Conservation (phyloP, 192 early-diverging fungal genomes). For the Linnemannia schmuckeri region DNA sequence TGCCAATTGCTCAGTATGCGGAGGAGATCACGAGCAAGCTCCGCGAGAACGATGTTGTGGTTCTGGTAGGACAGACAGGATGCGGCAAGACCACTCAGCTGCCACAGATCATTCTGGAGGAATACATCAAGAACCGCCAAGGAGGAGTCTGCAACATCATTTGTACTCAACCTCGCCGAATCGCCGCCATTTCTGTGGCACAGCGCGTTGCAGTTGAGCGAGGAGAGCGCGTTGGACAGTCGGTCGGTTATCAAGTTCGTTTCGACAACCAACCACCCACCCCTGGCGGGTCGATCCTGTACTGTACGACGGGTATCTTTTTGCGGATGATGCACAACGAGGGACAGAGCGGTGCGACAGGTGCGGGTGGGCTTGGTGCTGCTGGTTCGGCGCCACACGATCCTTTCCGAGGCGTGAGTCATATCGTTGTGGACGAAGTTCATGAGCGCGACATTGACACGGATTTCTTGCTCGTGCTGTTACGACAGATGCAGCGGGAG, state of each 20-base stretch:
- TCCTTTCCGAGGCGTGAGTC: slow-evolving; percentile 67
- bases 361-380: neutral
- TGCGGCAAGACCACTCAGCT: slow-evolving; percentile 76
- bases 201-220: slow-evolving; percentile 65
- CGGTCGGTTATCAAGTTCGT: slow-evolving; percentile 61
- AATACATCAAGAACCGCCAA: slow-evolving; percentile 53
- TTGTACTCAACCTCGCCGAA: slow-evolving; percentile 76
- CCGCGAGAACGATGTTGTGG: slow-evolving; percentile 58
- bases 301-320: slow-evolving; percentile 80
- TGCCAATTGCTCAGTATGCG: slow-evolving; percentile 58
- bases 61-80: slow-evolving; percentile 65
- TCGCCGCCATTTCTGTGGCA: slow-evolving; percentile 82
- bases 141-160: slow-evolving; percentile 62
- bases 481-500: slow-evolving; percentile 62
- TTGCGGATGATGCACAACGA: slow-evolving; percentile 69
- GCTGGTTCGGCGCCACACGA: slow-evolving; percentile 57
- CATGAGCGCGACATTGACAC: slow-evolving; percentile 65
- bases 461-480: slow-evolving; percentile 60
- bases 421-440: slow-evolving; percentile 69
- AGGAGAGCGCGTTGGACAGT: slow-evolving; percentile 57
- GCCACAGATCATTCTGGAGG: slow-evolving; percentile 78
- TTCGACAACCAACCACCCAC: slow-evolving; percentile 57
- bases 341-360: slow-evolving; percentile 12
- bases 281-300: slow-evolving; percentile 60
- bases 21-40: slow-evolving; percentile 48